Base-by-base conservation (phyloP, 2,329 filamentous ascomycete genomes). In the Cladophialophora bantiana region DNA sequence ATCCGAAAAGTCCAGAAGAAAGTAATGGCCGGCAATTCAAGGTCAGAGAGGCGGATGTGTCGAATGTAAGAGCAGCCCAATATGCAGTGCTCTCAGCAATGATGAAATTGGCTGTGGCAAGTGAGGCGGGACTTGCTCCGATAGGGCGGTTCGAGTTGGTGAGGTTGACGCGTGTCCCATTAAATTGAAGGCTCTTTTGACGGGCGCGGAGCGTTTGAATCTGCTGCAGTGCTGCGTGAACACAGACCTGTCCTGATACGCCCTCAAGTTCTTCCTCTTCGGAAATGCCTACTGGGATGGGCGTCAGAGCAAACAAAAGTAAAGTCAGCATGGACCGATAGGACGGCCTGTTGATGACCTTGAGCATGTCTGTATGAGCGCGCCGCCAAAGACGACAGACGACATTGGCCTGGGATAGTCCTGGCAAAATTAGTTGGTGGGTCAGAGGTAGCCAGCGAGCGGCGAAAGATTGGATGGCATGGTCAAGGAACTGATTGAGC, bases 41-140 rank as follows among this genome's bases (percentile, higher is more conserved):
- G 0, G 78, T 81, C 5, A 81, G 64, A 1, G 80, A 81, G 0
- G 78, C 77, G 0, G 79, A 81, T 0, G 80, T 81, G 50, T 81
- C 80, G 34, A 80, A 82, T 0, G 78, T 80, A 4, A 82, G 62
- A 3, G 79, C 80, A 0, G 78, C 77, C 79, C 79, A 82, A 63
- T 81, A 81, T 0, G 76, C 77, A 15, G 74, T 79, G 59, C 76
- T 81, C 66, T 82, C 80, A 1, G 77, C 74, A 5, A 74, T 75
- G 9, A 81, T 76, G 48, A 80, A 81, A 42, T 76, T 74, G 31
- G 62, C 0, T 73, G 74, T 4, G 73, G 75, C 7, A 75, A 73
- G 0, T 74, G 74, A 56, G 74, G 71, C 5, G 73, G 74, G 66
- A 53, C 66, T 68, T 9, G 62, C 56, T 35, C 62, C 63, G 2